Base-by-base conservation (phyloP, 495 filamentous ascomycete genomes). In the Tuber calosporum region DNA sequence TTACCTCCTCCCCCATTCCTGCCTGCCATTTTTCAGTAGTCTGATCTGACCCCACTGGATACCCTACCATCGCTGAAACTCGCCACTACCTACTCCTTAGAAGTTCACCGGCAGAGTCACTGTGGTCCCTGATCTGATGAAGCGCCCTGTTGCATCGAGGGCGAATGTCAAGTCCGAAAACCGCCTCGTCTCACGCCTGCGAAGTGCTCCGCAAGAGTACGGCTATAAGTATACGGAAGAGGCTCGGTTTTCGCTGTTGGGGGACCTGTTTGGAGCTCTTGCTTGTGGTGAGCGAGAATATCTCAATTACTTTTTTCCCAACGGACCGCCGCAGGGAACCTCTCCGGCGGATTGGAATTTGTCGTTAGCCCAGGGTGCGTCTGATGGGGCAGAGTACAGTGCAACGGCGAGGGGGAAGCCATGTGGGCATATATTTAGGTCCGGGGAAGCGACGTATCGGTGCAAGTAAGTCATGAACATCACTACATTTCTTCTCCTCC, bases 381-480 rank as follows among this genome's bases (percentile, higher is more conserved):
- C 91, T 67, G 94, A 97, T 77, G 95, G 95, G 17, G 92, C 94
- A 5, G 95, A 99, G 82, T 99, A 98, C 82, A 96, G 92, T 69
- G 92, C 92, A 75, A 91, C 90, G 41, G 95, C 96, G 66, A 88
- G 94, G 78, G 95, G 95, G 69, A 96, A 94, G 82, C 89, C 92
- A n/a, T 99, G 95, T 81, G 95, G 95, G 11, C 95, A 99, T 84
- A 98, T 99, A 75, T 96, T 98, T 86, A 91, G 92, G 82, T 86
- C 86, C 39, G 95, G 94, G 2, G 95, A 99, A 84, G 92, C 93
- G 58, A 93, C 93, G 48, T 99, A 97, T 79, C 88, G 90, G 69
- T 99, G 95, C 86, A 90, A 92, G 81, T 82, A 82, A 69, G 80
- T 77, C 53, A 34, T 8, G 67, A 22, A 37, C 20, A 48, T n/a